phyloP scores from a whole-genome alignment of 2,329 filamentous ascomycete species.

The Alternaria arbusti region DNA sequence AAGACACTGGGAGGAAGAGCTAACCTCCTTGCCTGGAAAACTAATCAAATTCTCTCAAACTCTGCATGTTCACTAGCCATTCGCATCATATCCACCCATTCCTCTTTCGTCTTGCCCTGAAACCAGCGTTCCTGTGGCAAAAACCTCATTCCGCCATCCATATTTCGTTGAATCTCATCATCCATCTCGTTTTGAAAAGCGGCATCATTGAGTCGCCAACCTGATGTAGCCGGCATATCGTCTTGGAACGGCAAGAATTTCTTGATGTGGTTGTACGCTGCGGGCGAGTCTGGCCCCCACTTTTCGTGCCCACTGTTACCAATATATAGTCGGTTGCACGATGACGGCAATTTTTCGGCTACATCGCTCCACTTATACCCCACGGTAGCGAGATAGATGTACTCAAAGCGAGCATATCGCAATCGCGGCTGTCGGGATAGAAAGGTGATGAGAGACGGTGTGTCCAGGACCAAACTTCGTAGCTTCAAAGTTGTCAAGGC shows the following conservation, averaged over 20 bases:
- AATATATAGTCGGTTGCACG: background rate
- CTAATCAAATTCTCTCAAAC: background rate
- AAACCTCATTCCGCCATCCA: background rate
- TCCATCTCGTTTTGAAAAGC: background rate
- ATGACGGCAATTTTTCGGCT: background rate
- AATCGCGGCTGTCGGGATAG: background rate
- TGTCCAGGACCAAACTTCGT: background rate
- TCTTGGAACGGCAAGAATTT: background rate
- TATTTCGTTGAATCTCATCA: background rate
- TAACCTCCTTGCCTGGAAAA: background rate
- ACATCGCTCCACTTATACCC: background rate
- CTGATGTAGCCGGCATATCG: background rate
- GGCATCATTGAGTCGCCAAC: background rate
- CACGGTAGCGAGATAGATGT: background rate
- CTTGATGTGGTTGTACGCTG: background rate
- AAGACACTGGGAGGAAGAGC: background rate
- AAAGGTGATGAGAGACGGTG: background rate
- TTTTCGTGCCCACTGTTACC: background rate
- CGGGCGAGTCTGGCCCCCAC: background rate
- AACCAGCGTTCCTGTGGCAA: background rate
- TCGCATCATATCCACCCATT: background rate
- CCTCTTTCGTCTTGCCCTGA: background rate
- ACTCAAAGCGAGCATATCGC: background rate
- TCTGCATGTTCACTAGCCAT: background rate
- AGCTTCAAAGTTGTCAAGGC: background rate